A percentile compares a stretch with the other conserved stretches of the same genome.
These are phyloP conservation scores for Tylopilus felleus DNA, from an alignment of 768 basidiomycete species.

Conservation along the genomic window DNA sequence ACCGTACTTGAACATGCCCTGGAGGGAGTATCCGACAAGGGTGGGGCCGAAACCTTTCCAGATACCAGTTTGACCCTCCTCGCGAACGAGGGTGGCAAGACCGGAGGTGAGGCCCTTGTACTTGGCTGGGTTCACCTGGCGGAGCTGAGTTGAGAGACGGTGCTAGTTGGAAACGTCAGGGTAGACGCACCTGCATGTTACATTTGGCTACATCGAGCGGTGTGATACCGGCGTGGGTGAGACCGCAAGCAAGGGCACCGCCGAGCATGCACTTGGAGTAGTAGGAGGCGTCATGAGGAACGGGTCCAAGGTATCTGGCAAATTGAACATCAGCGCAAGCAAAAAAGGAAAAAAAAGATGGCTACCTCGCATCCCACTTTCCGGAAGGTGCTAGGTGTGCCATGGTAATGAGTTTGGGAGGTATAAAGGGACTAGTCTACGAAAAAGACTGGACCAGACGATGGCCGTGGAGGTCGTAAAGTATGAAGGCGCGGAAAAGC, in stretches of 20 bases:
- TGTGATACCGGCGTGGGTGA: slow-evolving; percentile 86
- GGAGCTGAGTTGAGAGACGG: not conserved
- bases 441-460: not conserved
- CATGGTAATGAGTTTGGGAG: not conserved
- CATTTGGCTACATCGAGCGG: slow-evolving; percentile 88
- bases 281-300: slow-evolving; percentile 72
- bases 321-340: not conserved
- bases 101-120: slow-evolving; percentile 64
- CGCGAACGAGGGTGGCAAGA: slow-evolving; percentile 64
- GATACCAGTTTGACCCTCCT: slow-evolving; percentile 82
- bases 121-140: slow-evolving; percentile 71
- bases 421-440: not conserved
- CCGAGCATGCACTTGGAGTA: slow-evolving; percentile 87
- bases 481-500: no score
- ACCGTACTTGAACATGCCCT: slow-evolving; percentile 98
- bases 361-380: slow-evolving; percentile 16
- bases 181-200: slow-evolving; percentile 61
- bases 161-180: not conserved
- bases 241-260: slow-evolving; percentile 81
- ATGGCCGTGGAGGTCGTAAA: not conserved
- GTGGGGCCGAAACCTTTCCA: slow-evolving; percentile 96
- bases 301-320: slow-evolving; percentile 62
- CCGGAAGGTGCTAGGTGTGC: slow-evolving; percentile 16
- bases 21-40: slow-evolving; percentile 88
- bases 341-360: not conserved